Evolutionary conservation across 2,329 filamentous ascomycete species (phyloP), one percentile per base, ranked within the genome.

Genomic region (Fusarium sp.): DNA sequence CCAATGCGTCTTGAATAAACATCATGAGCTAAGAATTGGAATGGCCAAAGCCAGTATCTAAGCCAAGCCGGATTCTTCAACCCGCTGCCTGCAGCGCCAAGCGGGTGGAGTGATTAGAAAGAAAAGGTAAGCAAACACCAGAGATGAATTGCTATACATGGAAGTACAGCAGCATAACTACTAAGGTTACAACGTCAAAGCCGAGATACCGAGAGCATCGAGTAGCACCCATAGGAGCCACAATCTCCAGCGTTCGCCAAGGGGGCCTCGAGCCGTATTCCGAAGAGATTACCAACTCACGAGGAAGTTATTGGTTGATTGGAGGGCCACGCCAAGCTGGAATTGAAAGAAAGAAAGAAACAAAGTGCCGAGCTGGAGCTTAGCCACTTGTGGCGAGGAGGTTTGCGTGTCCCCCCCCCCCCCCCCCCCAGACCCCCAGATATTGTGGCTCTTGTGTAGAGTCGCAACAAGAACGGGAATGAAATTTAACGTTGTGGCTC

Each of bases 341-440:
- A 52, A 26, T 37, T 17, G 22, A 57, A 63, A 46, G 44, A 48
- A 64, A 51, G 22, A 48, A 64, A 51, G 20, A 48, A 64, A 51
- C 22, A 41, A 67, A 56, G 48, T 67, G 66, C 66, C 66, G 62
- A 53, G 66, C 49, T 63, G 56, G 66, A 56, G 66, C 62, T 59
- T 63, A 73, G 68, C 71, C 71, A 73, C 71, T 48, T 72, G 72
- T 74, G 72, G 72, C 72, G 60, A 74, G 65, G 72, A 65, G 71
- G 72, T 70, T 74, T 74, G 72, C 72, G 72, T 62, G 71, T 73
- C 57, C 48, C 51, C 57, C 45, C 51, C 24, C 5, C n/a, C n/a
- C n/a, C 22, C 22, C 22, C 22, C 22, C 22, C 22, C 4, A 22
- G 24, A 7, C 51, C 57, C 45, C 48, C 35, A 19, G 39, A 35